Base-by-base conservation (phyloP, 768 basidiomycete genomes). In the Termitomyces heimii region DNA sequence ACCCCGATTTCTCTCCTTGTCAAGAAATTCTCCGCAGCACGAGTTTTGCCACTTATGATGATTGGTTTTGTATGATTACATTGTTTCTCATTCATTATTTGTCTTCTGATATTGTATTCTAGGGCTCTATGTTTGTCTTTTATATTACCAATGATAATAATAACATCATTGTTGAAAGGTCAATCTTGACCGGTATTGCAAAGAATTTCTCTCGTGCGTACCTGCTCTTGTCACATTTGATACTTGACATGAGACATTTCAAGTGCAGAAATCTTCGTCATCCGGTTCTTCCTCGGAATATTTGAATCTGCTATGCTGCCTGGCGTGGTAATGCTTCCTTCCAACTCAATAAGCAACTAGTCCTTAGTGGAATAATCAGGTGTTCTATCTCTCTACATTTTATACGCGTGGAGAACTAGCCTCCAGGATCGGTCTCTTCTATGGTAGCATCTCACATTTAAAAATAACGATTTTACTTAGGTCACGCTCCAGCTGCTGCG, bases 341-440 rank as follows among this genome's bases (percentile, higher is more conserved):
- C 16, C 12, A 7, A 31, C 12, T 29, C 18, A n/a, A 10, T n/a
- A 26, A 10, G 5, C 5, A 26, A 28, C 45, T 13, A 32, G 12
- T 44, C 7, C 39, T 49, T 28, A 43, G 29, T 31, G 2, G 24
- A 54, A 22, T 35, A 44, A 18, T 13, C 26, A 75, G 71, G 73
- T 81, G 3, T 80, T 76, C 63, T 80, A 80, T 61, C 68, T 81
- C n/a, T 78, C 77, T 2, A 78, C 77, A 0, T 80, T 80, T 57
- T 81, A 81, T 64, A 78, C 74, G 58, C 67, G 81, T 34, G 71
- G 75, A 46, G 81, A 82, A 63, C 68, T 82, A 7, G 80, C 79
- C n/a, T 75, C 75, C 16, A 70, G 80, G 4, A 67, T 82, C 20
- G 79, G 78, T 24, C 54, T 79, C 3, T 82, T 81, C 62, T 81